Evolutionary conservation across 805 yeast species (phyloP).

Genomic region (Pichia sporocuriosa): DNA sequence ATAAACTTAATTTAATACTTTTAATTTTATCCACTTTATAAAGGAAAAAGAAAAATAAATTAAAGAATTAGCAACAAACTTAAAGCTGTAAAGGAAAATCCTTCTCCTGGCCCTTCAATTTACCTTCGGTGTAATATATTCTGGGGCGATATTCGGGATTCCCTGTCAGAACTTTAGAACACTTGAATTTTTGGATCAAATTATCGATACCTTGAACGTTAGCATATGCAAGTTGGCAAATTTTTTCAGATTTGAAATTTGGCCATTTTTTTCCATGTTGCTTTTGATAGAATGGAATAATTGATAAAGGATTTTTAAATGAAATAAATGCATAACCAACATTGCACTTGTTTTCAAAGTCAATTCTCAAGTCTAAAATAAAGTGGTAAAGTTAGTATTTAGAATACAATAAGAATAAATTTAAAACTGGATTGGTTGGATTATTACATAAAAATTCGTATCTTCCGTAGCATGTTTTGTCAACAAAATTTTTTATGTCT

Average conservation of each 20-base stretch:
- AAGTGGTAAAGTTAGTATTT: constrained; percentile 8
- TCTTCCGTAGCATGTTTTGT: constrained; percentile 34
- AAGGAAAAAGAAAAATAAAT: too few relatives aligned
- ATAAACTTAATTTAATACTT: too few relatives aligned
- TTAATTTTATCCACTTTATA: too few relatives aligned
- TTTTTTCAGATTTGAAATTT: constrained; percentile 41
- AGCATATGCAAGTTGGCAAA: constrained; percentile 46
- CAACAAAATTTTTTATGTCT: constrained; percentile 39
- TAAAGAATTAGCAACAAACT: too few relatives aligned
- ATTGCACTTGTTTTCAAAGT: constrained; percentile 45
- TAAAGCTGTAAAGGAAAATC: too few relatives aligned
- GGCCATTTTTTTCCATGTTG: constrained; percentile 44
- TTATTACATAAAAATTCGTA: constrained; percentile 34
- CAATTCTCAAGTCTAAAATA: constrained; percentile 38
- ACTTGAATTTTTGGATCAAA: constrained; percentile 41
- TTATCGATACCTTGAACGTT: constrained; percentile 42
- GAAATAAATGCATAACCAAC: constrained; percentile 53
- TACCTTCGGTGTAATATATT: constrained; percentile 40
- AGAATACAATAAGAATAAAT: background rate
- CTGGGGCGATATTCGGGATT: constrained; percentile 42
- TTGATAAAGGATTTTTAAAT: constrained; percentile 37
- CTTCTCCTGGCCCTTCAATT: constrained; percentile 35
- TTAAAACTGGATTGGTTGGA: background rate
- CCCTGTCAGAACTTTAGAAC: constrained; percentile 42
- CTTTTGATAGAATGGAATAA: constrained; percentile 38